A percentile compares a stretch with the other conserved stretches of the same genome.
Conservation (phyloP, 306 rosid genomes). For the Castanea mollissima region DNA sequence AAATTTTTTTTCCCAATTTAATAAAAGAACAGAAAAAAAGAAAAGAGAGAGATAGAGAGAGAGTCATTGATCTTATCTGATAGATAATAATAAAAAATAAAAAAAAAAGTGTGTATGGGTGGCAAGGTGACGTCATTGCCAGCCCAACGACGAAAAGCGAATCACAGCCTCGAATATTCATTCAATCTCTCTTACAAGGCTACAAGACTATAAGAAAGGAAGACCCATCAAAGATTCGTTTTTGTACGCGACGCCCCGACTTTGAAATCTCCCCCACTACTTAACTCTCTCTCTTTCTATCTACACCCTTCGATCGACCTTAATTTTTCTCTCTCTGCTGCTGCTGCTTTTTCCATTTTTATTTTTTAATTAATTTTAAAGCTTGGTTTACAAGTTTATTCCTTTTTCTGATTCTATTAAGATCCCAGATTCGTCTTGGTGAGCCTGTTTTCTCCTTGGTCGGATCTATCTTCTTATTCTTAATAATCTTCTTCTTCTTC, state of each 20-base stretch:
- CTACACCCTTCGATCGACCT: slow-evolving; percentile 26
- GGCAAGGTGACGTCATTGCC: slow-evolving; percentile 40
- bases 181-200: background rate
- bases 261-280: slow-evolving; percentile 31
- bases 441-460: slow-evolving; percentile 24
- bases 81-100: background rate
- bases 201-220: background rate
- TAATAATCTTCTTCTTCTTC: no score
- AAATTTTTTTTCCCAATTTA: no score
- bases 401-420: slow-evolving; percentile 58
- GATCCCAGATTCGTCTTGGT: slow-evolving; percentile 59
- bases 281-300: background rate
- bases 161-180: slow-evolving; percentile 58
- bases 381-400: slow-evolving; percentile 52
- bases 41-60: background rate
- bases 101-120: background rate
- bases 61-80: slow-evolving; percentile 52
- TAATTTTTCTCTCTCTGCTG: background rate
- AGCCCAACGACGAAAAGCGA: slow-evolving; percentile 41
- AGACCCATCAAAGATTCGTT: slow-evolving; percentile 58
- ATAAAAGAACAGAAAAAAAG: background rate
- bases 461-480: slow-evolving; percentile 28
- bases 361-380: background rate
- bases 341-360: background rate
- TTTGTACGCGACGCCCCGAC: slow-evolving; percentile 88